Evolutionary conservation across 768 basidiomycete species (phyloP), one percentile per base, ranked within the genome.

Genomic region (Candolleomyces efflorescens): DNA sequence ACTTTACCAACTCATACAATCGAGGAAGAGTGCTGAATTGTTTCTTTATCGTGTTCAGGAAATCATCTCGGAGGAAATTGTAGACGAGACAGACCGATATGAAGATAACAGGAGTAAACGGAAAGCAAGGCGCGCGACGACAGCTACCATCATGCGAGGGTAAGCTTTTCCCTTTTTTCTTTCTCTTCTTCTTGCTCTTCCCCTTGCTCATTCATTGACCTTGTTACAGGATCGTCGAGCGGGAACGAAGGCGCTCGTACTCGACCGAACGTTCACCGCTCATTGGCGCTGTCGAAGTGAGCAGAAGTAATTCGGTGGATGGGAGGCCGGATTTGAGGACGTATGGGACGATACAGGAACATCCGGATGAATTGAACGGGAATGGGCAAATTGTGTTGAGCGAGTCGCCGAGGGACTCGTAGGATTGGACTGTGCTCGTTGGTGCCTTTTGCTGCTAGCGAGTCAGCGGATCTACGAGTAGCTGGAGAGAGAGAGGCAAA

Each of bases 1-100:
- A n/a, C n/a, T n/a, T n/a, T n/a, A n/a, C n/a, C n/a, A n/a, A n/a
- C n/a, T n/a, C n/a, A n/a, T n/a, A n/a, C n/a, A n/a, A 3, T 17
- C 37, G 50, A 26, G n/a, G 36, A 18, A 20, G n/a, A 22, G 23
- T 7, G 38, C 38, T 39, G 38, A 39, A 39, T 23, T 11, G n/a
- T n/a, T n/a, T n/a, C n/a, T n/a, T n/a, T n/a, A n/a, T n/a, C n/a
- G n/a, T n/a, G n/a, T n/a, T n/a, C 39, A 92, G 81, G 94, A 96
- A 80, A 97, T 98, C 60, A 92, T 98, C 18, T 87, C 90, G 0
- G 94, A 97, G 72, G 95, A 97, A 69, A 96, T 97, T 54, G 89
- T 96, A 27, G 94, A 96, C 65, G 94, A 97, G 71, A 96, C 94
- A 2, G 94, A 97, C 72, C 80, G 86, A 24, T 95, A 89, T 63